Evolutionary conservation across 2,329 filamentous ascomycete species (phyloP).

Genomic region (Furcasterigmium sp.): DNA sequence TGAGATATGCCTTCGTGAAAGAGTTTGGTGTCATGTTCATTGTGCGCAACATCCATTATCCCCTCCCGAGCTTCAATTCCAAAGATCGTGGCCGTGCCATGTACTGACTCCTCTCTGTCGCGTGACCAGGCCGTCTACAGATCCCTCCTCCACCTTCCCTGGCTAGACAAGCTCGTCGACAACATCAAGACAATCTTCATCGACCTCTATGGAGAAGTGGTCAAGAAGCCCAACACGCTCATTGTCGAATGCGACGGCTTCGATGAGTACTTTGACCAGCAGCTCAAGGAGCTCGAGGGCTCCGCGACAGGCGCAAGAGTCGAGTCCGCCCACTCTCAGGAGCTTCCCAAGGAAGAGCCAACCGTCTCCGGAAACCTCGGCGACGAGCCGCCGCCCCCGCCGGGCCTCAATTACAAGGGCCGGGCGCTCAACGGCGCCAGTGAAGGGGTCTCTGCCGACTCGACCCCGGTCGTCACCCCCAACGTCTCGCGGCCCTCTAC

Average conservation of each 20-base stretch:
- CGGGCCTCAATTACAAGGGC: conserved; percentile 14
- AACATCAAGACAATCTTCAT: conserved; percentile 91
- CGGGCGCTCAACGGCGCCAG: conserved; percentile 26
- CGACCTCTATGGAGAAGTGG: conserved; percentile 81
- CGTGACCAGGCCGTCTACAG: conserved; percentile 80
- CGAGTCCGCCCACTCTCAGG: conserved; percentile 17
- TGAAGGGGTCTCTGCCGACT: conserved; percentile 53
- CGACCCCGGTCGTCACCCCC: conserved; percentile 65
- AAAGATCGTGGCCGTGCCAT: no score
- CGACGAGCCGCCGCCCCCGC: conserved; percentile 28
- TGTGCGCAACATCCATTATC: conserved; percentile 37
- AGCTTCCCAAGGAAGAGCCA: conserved; percentile 24
- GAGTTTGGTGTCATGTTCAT: conserved; percentile 95
- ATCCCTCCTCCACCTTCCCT: conserved; percentile 87
- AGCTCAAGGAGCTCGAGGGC: conserved; percentile 74
- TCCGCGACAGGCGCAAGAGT: conserved; percentile 30
- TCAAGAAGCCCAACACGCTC: conserved; percentile 75
- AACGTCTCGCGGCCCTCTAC: conserved; percentile 76
- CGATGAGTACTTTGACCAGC: conserved; percentile 90
- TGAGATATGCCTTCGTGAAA: conserved; percentile 91
- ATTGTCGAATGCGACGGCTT: conserved; percentile 75
- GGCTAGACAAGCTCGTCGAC: conserved; percentile 95
- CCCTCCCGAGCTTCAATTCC: conserved; percentile 4
- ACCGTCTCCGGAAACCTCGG: conserved; percentile 26
- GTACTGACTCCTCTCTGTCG: conserved; percentile 4